Conservation (phyloP, 371 early-diverging fungal species). For the Syncephalastrum monosporum region DNA sequence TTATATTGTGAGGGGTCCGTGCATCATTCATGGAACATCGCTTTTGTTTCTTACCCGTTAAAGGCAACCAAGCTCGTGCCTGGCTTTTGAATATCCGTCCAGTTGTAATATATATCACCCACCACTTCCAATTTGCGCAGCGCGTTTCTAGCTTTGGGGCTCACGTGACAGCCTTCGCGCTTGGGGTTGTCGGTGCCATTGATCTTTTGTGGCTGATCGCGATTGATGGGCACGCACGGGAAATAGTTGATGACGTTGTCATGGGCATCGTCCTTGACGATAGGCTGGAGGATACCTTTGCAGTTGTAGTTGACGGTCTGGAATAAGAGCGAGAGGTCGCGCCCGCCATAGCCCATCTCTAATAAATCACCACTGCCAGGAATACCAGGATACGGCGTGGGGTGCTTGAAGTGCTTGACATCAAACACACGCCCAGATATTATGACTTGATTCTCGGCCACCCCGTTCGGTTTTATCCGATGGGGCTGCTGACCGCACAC, state of each 20-base stretch:
- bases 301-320: constrained; percentile 74
- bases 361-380: constrained; percentile 56
- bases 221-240: constrained; percentile 66
- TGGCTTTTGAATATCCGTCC: constrained; percentile 65
- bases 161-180: constrained; percentile 68
- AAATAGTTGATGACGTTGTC: constrained; percentile 69
- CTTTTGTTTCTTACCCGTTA: constrained; percentile 56
- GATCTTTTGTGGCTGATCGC: constrained; percentile 29
- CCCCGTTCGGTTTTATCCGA: constrained; percentile 52
- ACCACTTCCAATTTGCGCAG: constrained; percentile 45
- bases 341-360: constrained; percentile 66
- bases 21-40: neutral
- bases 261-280: constrained; percentile 38
- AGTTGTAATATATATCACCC: constrained; percentile 72
- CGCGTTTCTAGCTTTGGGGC: constrained; percentile 45
- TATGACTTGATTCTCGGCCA: constrained; percentile 44
- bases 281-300: constrained; percentile 57
- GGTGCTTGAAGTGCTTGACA: constrained; percentile 42
- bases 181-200: constrained; percentile 56
- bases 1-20: neutral
- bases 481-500: constrained; percentile 58
- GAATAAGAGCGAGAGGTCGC: constrained; percentile 76
- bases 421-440: constrained; percentile 59
- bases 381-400: constrained; percentile 35
- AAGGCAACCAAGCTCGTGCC: constrained; percentile 66